These are phyloP conservation scores for Gaertneriomyces semiglobifer DNA, from an alignment of 192 early-diverging fungal genomes.

Conservation along the genomic window DNA sequence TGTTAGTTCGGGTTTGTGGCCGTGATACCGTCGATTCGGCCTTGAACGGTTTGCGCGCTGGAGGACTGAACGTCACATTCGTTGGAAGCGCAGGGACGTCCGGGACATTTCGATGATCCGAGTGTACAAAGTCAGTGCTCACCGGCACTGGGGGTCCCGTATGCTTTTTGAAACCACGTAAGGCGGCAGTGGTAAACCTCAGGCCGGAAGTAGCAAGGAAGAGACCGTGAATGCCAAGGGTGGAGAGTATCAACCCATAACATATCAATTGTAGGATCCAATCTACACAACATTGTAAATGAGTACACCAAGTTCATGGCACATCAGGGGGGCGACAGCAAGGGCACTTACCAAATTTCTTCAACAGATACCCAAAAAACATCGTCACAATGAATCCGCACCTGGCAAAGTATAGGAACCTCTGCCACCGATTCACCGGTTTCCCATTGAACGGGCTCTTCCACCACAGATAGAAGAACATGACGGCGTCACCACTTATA, in stretches of 20 bases:
- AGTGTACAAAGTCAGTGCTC: not conserved
- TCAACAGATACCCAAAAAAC: slow-evolving; percentile 9
- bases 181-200: not conserved
- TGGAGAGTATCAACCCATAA: slow-evolving; percentile 4
- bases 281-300: not conserved
- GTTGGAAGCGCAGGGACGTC: no score
- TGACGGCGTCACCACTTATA: slow-evolving; percentile 14
- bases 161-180: slow-evolving; percentile 6
- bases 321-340: no score
- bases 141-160: not conserved
- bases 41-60: no score
- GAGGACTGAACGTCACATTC: no score
- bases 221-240: slow-evolving; percentile 10
- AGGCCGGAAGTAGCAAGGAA: slow-evolving; percentile 11
- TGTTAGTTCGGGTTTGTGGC: no score
- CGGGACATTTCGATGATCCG: no score
- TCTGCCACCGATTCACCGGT: slow-evolving; percentile 14
- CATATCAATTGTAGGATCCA: slow-evolving; percentile 16
- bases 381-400: slow-evolving; percentile 8
- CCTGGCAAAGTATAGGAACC: slow-evolving; percentile 10
- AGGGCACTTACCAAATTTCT: slow-evolving; percentile 4
- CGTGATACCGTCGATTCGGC: no score
- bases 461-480: slow-evolving; percentile 15
- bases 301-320: not conserved
- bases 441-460: slow-evolving; percentile 18